phyloP scores from a whole-genome alignment of 805 yeast genomes.

The Starmerella ratchasimensis region DNA sequence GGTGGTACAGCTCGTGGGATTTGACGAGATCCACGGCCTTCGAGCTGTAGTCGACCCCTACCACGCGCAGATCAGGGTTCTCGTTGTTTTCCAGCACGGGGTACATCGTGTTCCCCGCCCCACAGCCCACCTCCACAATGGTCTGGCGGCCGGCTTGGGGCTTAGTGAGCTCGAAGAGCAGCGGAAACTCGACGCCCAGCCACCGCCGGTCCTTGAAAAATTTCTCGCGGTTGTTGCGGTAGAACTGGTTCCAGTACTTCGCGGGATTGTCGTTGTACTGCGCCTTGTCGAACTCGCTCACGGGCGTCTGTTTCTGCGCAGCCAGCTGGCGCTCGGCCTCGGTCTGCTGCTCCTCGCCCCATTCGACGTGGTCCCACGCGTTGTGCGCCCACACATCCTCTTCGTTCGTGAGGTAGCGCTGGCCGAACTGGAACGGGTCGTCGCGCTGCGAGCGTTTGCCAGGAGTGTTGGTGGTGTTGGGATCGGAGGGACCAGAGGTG shows the following conservation, averaged over 20 bases:
- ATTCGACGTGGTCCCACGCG: constrained; percentile 95
- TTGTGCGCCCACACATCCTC: constrained; percentile 78
- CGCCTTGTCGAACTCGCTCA: constrained; percentile 68
- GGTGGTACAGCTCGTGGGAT: constrained; percentile 44
- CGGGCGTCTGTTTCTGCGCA: constrained; percentile 69
- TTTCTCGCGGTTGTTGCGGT: constrained; percentile 78
- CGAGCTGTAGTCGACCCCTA: constrained; percentile 81
- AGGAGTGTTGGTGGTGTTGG: too few relatives aligned
- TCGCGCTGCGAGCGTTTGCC: too few relatives aligned
- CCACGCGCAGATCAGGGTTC: constrained; percentile 57
- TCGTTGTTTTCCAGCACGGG: constrained; percentile 75
- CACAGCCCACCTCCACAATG: constrained; percentile 90
- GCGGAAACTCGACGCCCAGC: constrained; percentile 89
- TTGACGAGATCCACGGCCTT: constrained; percentile 81
- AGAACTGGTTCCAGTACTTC: constrained; percentile 88
- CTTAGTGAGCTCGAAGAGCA: constrained; percentile 62
- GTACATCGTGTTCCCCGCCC: constrained; percentile 93
- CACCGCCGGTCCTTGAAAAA: constrained; percentile 95
- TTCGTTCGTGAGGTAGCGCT: constrained; percentile 54
- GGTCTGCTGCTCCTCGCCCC: constrained; percentile 80
- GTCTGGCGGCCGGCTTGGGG: constrained; percentile 55
- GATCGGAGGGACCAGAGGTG: too few relatives aligned
- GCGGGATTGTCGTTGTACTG: constrained; percentile 77
- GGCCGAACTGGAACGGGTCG: constrained; percentile 84
- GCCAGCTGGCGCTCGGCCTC: constrained; percentile 63